Percentiles rank a stretch among this genome's conserved stretches.
These are phyloP conservation scores for Mycena galopus DNA, from an alignment of 768 basidiomycete genomes.

Conservation along the genomic window DNA sequence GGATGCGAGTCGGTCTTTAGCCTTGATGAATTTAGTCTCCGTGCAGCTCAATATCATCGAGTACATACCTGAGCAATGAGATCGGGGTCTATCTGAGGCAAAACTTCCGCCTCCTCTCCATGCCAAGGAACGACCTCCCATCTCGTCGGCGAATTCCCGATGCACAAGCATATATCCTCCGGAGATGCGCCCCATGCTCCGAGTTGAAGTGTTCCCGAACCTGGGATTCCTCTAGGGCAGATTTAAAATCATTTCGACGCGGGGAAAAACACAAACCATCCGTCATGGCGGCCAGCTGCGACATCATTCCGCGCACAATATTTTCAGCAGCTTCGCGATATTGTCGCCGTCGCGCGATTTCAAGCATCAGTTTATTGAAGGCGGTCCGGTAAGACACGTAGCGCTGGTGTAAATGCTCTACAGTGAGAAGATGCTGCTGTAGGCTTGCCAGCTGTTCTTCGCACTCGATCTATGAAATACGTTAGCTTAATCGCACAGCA, in stretches of 20 bases:
- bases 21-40: conserved; percentile 13
- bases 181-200: conserved; percentile 80
- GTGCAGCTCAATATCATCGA: not conserved
- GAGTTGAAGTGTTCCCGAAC: conserved; percentile 77
- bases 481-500: not conserved
- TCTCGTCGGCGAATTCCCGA: conserved; percentile 79
- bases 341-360: conserved; percentile 76
- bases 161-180: conserved; percentile 83
- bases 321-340: conserved; percentile 77
- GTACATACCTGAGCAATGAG: conserved; percentile 64
- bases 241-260: not conserved
- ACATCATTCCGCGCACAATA: conserved; percentile 74
- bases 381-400: conserved; percentile 80
- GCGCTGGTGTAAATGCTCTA: conserved; percentile 74
- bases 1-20: conserved; percentile 23
- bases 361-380: conserved; percentile 79
- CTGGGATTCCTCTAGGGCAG: conserved; percentile 73
- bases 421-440: conserved; percentile 70
- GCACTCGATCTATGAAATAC: conserved; percentile 58
- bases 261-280: conserved; percentile 59
- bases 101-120: conserved; percentile 65
- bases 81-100: conserved; percentile 75
- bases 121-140: conserved; percentile 76
- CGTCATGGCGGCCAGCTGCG: conserved; percentile 72
- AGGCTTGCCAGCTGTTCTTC: conserved; percentile 67